Percentiles rank a stretch among this genome's conserved stretches.
phyloP scores from a whole-genome alignment of 2,329 filamentous ascomycete genomes.

The Talaromyces verruculosus region DNA sequence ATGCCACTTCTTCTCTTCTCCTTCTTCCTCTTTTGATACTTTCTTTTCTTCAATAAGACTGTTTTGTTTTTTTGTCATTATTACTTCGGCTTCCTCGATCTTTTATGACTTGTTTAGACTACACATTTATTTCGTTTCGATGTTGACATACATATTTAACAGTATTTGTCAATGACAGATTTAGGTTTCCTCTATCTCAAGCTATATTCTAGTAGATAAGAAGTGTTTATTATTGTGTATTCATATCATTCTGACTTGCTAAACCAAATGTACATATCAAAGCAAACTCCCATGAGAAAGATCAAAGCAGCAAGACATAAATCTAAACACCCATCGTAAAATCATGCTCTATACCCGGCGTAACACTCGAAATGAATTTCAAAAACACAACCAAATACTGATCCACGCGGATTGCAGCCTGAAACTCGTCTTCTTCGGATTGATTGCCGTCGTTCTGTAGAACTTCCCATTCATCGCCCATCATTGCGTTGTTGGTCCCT shows the following conservation, averaged over 20 bases:
- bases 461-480: slow-evolving; percentile 64
- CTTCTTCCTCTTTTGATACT: neutral
- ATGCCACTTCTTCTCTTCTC: neutral
- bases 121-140: slow-evolving; percentile 8
- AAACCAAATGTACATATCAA: neutral
- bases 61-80: neutral
- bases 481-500: slow-evolving; percentile 8
- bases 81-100: neutral
- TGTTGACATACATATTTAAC: neutral
- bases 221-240: neutral
- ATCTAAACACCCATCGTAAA: slow-evolving; percentile 88
- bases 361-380: slow-evolving; percentile 81
- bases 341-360: slow-evolving; percentile 94
- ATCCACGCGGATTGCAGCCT: slow-evolving; percentile 51
- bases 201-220: neutral
- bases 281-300: neutral
- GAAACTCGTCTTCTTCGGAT: slow-evolving; percentile 48
- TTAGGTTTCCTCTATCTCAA: neutral
- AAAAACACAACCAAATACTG: slow-evolving; percentile 55
- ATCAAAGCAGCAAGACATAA: neutral
- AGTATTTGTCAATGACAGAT: slow-evolving; percentile 13
- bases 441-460: slow-evolving; percentile 48
- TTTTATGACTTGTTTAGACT: neutral
- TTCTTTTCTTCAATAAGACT: neutral
- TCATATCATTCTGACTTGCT: neutral